These are phyloP conservation scores for Plectosphaerella cucumerina DNA, from an alignment of 2,329 filamentous ascomycete genomes.

Conservation along the genomic window DNA sequence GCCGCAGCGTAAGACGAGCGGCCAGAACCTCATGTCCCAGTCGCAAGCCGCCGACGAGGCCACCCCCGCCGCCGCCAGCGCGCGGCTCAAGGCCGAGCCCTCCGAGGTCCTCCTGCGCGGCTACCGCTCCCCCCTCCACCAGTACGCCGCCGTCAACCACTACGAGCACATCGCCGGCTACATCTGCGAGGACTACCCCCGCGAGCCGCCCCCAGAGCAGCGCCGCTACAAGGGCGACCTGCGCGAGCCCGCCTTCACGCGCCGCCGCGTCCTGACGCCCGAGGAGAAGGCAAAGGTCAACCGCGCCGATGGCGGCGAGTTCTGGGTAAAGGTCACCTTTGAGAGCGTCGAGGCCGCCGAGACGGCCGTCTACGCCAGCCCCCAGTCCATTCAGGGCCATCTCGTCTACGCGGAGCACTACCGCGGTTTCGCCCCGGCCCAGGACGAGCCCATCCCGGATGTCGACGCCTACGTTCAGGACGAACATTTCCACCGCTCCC, in stretches of 20 bases:
- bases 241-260: constrained; percentile 66
- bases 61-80: constrained; percentile 22
- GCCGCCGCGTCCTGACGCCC: constrained; percentile 59
- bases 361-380: constrained; percentile 64
- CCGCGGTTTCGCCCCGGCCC: constrained; percentile 56
- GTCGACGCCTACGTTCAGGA: constrained; percentile 29
- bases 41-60: constrained; percentile 31
- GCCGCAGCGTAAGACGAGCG: constrained; percentile 29
- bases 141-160: constrained; percentile 85
- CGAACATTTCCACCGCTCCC: constrained; percentile 24
- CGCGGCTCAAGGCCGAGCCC: constrained; percentile 34
- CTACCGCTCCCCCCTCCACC: constrained; percentile 59
- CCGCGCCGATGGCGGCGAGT: constrained; percentile 74
- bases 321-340: constrained; percentile 90
- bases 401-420: constrained; percentile 69
- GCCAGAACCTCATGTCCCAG: constrained; percentile 19
- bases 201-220: constrained; percentile 70
- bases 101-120: constrained; percentile 83
- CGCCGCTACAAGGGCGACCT: constrained; percentile 70
- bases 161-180: constrained; percentile 82
- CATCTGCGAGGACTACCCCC: constrained; percentile 91
- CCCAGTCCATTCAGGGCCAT: constrained; percentile 67
- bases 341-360: constrained; percentile 70
- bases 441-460: constrained; percentile 60
- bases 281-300: constrained; percentile 78